phyloP scores from a whole-genome alignment of 1,284 basidiomycete genomes.

The Amylostereum areolatum region DNA sequence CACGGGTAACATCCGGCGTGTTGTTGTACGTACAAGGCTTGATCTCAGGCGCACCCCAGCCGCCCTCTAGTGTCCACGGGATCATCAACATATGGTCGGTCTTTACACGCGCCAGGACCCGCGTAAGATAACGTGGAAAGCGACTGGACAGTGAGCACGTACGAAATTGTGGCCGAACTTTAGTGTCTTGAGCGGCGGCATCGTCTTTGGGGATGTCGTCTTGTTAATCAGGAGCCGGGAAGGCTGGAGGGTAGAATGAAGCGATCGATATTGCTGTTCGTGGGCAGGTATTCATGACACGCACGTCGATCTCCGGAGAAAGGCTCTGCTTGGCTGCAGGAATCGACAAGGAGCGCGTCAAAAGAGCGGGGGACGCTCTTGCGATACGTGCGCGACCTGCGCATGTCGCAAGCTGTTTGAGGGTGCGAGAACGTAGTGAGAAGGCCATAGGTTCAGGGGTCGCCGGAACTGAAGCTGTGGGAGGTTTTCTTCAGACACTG shows the following conservation, averaged over 20 bases:
- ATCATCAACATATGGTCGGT: conserved; percentile 94
- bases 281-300: too few species aligned
- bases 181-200: conserved; percentile 48
- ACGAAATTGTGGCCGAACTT: conserved; percentile 72
- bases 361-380: too few species aligned
- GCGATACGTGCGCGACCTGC: too few species aligned
- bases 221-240: conserved; percentile 42
- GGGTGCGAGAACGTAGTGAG: too few species aligned
- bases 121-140: conserved; percentile 6
- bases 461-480: too few species aligned
- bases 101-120: conserved; percentile 26
- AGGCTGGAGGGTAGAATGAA: conserved; percentile 26
- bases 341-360: too few species aligned
- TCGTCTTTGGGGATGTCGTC: conserved; percentile 43
- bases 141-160: conserved; percentile 21
- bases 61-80: conserved; percentile 66
- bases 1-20: not conserved
- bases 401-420: too few species aligned
- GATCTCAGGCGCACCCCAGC: conserved; percentile 85
- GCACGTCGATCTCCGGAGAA: too few species aligned
- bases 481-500: too few species aligned
- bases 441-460: too few species aligned
- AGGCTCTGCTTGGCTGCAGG: too few species aligned
- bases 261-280: not conserved
- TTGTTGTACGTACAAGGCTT: conserved; percentile 59